Evolutionary conservation across 2,329 filamentous ascomycete genomes (phyloP).

Genomic region (Lachnellula hyalina): DNA sequence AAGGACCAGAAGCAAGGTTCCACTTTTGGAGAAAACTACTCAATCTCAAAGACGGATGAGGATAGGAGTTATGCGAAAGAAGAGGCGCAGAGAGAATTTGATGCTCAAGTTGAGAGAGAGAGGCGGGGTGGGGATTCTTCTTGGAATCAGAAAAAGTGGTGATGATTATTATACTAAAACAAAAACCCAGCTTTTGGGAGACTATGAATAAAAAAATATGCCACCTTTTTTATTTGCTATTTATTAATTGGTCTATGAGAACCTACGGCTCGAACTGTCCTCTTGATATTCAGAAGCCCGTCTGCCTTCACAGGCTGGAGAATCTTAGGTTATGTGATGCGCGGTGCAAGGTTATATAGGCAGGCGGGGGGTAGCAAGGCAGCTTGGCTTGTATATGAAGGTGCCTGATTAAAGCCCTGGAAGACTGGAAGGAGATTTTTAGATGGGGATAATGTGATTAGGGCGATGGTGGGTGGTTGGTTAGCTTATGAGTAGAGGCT

Average conservation of each 20-base stretch:
- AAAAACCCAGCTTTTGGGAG: not conserved
- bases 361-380: too few relatives aligned
- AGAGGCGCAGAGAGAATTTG: constrained; percentile 31
- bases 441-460: too few relatives aligned
- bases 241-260: not conserved
- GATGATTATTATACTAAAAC: not conserved
- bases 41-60: constrained; percentile 23
- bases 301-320: too few relatives aligned
- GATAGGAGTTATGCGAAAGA: constrained; percentile 18
- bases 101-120: constrained; percentile 30
- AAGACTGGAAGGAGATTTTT: too few relatives aligned
- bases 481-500: too few relatives aligned
- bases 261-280: too few relatives aligned
- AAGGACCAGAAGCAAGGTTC: constrained; percentile 9
- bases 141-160: constrained; percentile 24
- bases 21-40: constrained; percentile 16
- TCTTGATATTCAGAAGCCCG: too few relatives aligned
- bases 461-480: too few relatives aligned
- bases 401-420: too few relatives aligned
- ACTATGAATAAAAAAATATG: not conserved
- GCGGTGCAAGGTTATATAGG: too few relatives aligned
- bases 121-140: constrained; percentile 27
- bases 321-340: too few relatives aligned
- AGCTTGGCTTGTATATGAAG: too few relatives aligned
- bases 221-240: not conserved